Evolutionary conservation across 2,329 filamentous ascomycete species (phyloP).

Genomic region (Colletotrichum caudatum): DNA sequence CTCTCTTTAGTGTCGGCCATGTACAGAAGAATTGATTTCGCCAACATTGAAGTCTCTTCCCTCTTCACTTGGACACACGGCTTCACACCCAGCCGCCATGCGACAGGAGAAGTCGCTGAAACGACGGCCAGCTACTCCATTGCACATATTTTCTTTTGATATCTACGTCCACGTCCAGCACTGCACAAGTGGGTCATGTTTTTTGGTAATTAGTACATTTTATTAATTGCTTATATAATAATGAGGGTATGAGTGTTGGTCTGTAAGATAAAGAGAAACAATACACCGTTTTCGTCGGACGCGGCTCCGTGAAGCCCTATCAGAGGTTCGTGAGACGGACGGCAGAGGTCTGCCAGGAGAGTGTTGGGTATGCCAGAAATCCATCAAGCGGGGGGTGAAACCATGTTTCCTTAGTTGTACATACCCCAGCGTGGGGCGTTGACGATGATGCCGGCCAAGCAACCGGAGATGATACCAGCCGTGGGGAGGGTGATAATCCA

Average conservation of each 20-base stretch:
- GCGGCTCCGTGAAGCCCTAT: neutral
- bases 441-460: slow-evolving; percentile 68
- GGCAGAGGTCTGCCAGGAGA: neutral
- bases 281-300: neutral
- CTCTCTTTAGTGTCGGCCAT: too few species aligned
- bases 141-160: too few species aligned
- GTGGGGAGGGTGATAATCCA: slow-evolving; percentile 63
- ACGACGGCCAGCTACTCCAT: too few species aligned
- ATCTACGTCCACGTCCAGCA: neutral
- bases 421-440: slow-evolving; percentile 65
- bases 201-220: neutral
- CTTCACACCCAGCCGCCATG: too few species aligned
- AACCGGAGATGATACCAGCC: slow-evolving; percentile 65
- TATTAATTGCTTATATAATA: neutral
- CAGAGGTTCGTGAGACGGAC: neutral
- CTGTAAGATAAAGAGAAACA: neutral
- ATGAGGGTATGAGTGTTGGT: slow-evolving; percentile 6
- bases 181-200: neutral
- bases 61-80: too few species aligned
- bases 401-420: slow-evolving; percentile 6
- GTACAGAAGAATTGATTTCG: too few species aligned
- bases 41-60: too few species aligned
- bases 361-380: neutral
- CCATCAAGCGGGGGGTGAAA: neutral
- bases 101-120: too few species aligned